Base-by-base conservation (phyloP, 2,329 filamentous ascomycete species). In the Fusarium pseudoanthophilum region DNA sequence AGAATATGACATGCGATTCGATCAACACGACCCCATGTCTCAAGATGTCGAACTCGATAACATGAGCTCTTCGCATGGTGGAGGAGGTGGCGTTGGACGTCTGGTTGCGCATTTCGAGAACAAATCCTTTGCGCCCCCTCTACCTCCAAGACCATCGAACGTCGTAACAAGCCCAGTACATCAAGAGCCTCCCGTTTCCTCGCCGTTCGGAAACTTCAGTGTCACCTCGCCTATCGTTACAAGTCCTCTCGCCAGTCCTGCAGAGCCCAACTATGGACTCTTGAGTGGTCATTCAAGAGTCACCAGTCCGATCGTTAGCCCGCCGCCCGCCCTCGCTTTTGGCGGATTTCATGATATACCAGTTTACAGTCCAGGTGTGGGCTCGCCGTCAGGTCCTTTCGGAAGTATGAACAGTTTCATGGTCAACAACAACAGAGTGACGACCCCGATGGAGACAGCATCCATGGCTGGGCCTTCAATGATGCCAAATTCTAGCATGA, bases 61-160 rank as follows among this genome's bases (percentile, higher is more conserved):
- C 28, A 74, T 80, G 62, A 71, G 55, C 48, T 49, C 77, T n/a
- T 46, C 67, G 37, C 79, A 79, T 34, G 69, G 53, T 42, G 74
- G 74, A 34, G 75, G 76, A 30, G 72, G 77, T 39, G 79, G 81
- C 43, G 82, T 84, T 56, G 79, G 82, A 51, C 81, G 82, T 51
- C 70, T 84, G 52, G 80, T 84, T 64, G 81, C 83, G 55, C 83
- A 83, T 56, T 84, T 84, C 73, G 83, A 84, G 60, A 83, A 80
- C 64, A 83, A 82, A 62, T 79, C 75, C 52, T 81, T 79, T 73
- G 78, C 78, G 43, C 82, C 79, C 43, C 79, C 81, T 43, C 78
- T 83, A 4, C 82, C 82, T 52, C 79, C 82, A 11, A 78, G 83
- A 60, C 80, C 81, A 37, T 78, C 76, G 42, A 79, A 77, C 52